Percentiles rank a stretch among this genome's conserved stretches.
These are phyloP conservation scores for Aegilops bicornis DNA, from an alignment of 176 grass and related monocot genomes.

Conservation along the genomic window DNA sequence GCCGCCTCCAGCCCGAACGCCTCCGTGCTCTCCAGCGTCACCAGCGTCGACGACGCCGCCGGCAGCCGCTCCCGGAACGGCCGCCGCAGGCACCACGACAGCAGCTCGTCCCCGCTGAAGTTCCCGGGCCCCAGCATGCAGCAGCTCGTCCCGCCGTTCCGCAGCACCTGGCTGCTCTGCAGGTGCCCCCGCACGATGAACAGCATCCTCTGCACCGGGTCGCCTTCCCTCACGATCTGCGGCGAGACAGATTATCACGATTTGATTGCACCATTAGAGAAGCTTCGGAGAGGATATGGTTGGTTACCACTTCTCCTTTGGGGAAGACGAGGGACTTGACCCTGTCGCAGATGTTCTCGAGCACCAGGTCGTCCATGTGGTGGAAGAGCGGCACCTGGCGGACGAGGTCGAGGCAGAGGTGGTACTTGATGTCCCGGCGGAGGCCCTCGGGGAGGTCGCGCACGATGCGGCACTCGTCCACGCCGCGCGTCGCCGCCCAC, in stretches of 20 bases:
- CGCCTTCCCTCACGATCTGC: slow-evolving; percentile 53
- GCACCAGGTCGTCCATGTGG: slow-evolving; percentile 93
- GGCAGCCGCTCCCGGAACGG: slow-evolving; percentile 80
- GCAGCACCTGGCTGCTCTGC: slow-evolving; percentile 69
- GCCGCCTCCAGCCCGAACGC: slow-evolving; percentile 72
- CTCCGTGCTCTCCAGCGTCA: slow-evolving; percentile 72
- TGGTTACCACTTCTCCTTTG: slow-evolving; percentile 70
- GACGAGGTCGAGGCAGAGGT: slow-evolving; percentile 94
- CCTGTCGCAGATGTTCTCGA: slow-evolving; percentile 90
- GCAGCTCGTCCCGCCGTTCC: slow-evolving; percentile 64
- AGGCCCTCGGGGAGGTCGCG: slow-evolving; percentile 80
- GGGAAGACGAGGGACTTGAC: slow-evolving; percentile 84
- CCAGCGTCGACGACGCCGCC: slow-evolving; percentile 66
- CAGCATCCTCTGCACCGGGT: slow-evolving; percentile 77
- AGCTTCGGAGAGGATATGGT: too few relatives aligned
- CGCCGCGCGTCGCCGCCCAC: slow-evolving; percentile 87
- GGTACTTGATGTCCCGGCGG: slow-evolving; percentile 90
- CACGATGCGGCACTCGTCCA: slow-evolving; percentile 66
- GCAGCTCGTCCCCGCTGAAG: slow-evolving; percentile 91
- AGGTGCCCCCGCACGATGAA: slow-evolving; percentile 89
- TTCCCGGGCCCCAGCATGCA: slow-evolving; percentile 90
- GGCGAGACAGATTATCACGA: too few relatives aligned
- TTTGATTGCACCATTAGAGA: too few relatives aligned
- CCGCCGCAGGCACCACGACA: slow-evolving; percentile 88
- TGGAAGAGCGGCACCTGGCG: slow-evolving; percentile 93